A percentile compares a stretch with the other conserved stretches of the same genome.
phyloP scores from a whole-genome alignment of 805 yeast genomes.

The Cyberlindnera sargentensis region DNA sequence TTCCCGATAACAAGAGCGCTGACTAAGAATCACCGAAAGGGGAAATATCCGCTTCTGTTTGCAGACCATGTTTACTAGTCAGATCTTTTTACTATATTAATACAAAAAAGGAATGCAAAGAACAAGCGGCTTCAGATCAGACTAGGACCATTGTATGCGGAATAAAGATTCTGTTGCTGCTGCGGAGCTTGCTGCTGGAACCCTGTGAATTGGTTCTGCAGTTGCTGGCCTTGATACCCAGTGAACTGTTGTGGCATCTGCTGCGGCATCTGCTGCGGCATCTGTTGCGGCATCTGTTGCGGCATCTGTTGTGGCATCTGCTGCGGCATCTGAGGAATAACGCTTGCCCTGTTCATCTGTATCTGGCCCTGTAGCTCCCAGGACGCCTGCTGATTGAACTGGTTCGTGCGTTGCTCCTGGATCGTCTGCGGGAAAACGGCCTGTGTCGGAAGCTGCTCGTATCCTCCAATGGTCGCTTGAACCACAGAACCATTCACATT shows the following conservation, averaged over 20 bases:
- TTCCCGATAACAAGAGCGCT: too few relatives aligned
- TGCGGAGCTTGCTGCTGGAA: slow-evolving; percentile 10
- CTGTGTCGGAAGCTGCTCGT: slow-evolving; percentile 56
- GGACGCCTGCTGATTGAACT: slow-evolving; percentile 32
- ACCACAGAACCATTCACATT: slow-evolving; percentile 2
- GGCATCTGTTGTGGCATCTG: slow-evolving; percentile 15
- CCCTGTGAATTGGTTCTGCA: neutral
- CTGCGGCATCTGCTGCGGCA: slow-evolving; percentile 2
- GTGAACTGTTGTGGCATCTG: slow-evolving; percentile 7
- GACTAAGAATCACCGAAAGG: too few relatives aligned
- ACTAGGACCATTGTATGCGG: slow-evolving; percentile 13
- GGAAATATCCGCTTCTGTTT: too few relatives aligned
- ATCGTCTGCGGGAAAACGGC: slow-evolving; percentile 67
- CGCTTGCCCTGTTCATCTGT: slow-evolving; percentile 14
- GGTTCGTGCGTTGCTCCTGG: slow-evolving; percentile 30
- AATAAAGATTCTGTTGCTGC: slow-evolving; percentile 4
- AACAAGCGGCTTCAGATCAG: slow-evolving; percentile 5
- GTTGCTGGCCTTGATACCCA: neutral
- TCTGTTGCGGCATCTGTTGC: slow-evolving; percentile 9
- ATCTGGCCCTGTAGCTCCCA: slow-evolving; percentile 26
- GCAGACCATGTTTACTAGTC: too few relatives aligned
- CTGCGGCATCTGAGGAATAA: slow-evolving; percentile 1
- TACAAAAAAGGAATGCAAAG: neutral
- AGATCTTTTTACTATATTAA: neutral
- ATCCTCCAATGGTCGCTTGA: slow-evolving; percentile 60